phyloP scores from a whole-genome alignment of 805 yeast species.

The Zygotorulaspora florentina region DNA sequence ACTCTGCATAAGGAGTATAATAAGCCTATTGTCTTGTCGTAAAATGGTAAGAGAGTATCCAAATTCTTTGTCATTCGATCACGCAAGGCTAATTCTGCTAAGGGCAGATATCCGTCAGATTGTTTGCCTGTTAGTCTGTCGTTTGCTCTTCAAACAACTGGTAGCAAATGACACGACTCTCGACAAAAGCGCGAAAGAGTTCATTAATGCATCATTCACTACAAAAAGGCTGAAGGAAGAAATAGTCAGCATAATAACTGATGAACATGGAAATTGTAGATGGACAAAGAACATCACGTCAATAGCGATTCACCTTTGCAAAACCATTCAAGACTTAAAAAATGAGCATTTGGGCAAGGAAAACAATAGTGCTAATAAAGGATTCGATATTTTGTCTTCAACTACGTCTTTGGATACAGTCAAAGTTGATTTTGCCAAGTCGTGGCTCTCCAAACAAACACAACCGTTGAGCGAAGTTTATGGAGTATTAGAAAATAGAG shows the following conservation, averaged over 20 bases:
- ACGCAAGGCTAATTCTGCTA: slow-evolving; percentile 67
- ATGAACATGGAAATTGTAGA: slow-evolving; percentile 80
- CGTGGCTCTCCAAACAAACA: slow-evolving; percentile 81
- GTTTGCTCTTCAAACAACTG: slow-evolving; percentile 68
- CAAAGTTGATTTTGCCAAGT: slow-evolving; percentile 52
- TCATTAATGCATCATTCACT: slow-evolving; percentile 37
- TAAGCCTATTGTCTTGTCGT: slow-evolving; percentile 68
- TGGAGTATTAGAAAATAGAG: slow-evolving; percentile 65
- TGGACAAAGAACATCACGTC: slow-evolving; percentile 82
- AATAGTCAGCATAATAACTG: slow-evolving; percentile 73
- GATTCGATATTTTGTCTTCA: slow-evolving; percentile 15
- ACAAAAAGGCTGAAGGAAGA: slow-evolving; percentile 57
- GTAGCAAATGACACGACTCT: slow-evolving; percentile 37
- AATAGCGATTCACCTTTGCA: slow-evolving; percentile 53
- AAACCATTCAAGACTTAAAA: slow-evolving; percentile 31
- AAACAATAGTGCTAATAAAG: slow-evolving; percentile 3
- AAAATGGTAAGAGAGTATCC: slow-evolving; percentile 82
- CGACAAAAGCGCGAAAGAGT: slow-evolving; percentile 33
- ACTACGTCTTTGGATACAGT: slow-evolving; percentile 29
- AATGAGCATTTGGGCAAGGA: slow-evolving; percentile 17
- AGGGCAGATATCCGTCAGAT: slow-evolving; percentile 84
- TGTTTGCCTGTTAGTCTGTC: slow-evolving; percentile 72
- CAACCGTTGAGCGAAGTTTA: slow-evolving; percentile 79
- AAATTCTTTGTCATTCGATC: slow-evolving; percentile 77
- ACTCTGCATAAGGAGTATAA: slow-evolving; percentile 47